A percentile compares a stretch with the other conserved stretches of the same genome.
These are phyloP conservation scores for Coniella lustricola DNA, from an alignment of 2,329 filamentous ascomycete genomes.

Conservation along the genomic window DNA sequence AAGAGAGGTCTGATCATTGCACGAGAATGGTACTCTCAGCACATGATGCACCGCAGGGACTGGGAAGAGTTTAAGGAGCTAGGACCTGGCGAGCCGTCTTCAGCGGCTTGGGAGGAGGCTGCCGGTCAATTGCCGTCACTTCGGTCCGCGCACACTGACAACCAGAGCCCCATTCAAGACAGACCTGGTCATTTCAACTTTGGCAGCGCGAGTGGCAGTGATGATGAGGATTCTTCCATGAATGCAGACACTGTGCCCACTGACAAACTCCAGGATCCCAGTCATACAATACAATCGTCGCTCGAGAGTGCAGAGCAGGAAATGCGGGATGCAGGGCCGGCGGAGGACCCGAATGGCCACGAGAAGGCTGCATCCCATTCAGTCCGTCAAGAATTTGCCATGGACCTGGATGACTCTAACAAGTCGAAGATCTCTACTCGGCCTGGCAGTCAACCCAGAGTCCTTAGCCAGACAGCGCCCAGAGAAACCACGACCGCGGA, in stretches of 20 bases:
- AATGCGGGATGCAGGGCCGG: neutral
- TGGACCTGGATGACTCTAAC: too few species aligned
- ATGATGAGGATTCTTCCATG: conserved; percentile 11
- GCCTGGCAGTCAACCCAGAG: neutral
- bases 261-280: conserved; percentile 8
- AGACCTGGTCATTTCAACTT: conserved; percentile 1
- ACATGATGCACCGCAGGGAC: conserved; percentile 13
- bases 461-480: neutral
- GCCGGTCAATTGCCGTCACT: conserved; percentile 7
- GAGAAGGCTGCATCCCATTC: neutral
- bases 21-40: conserved; percentile 12
- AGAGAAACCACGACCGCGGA: neutral
- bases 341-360: neutral
- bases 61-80: conserved; percentile 12
- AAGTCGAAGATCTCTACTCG: neutral
- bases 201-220: neutral
- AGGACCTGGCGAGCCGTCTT: conserved; percentile 13
- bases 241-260: conserved; percentile 11
- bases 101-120: conserved; percentile 4
- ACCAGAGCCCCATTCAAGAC: conserved; percentile 8
- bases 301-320: neutral
- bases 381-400: neutral
- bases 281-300: conserved; percentile 9
- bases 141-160: conserved; percentile 10
- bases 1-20: conserved; percentile 7